A percentile compares a stretch with the other conserved stretches of the same genome.
Evolutionary conservation across 495 filamentous ascomycete species (phyloP).

Genomic region (Penicillium simplicissimum): DNA sequence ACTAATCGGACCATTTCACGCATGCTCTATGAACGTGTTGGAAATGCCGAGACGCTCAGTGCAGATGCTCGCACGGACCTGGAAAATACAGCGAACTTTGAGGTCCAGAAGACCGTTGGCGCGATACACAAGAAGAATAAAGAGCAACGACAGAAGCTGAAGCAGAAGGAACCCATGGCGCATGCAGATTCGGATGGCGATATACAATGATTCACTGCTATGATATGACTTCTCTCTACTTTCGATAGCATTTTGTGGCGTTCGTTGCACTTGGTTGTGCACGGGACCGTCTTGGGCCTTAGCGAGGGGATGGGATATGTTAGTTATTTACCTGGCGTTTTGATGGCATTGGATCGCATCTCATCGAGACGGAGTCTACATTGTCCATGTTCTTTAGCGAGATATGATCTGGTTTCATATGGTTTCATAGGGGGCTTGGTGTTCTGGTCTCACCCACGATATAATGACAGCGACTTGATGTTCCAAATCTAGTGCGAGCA

Average conservation of each 20-base stretch:
- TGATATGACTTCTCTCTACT: constrained; percentile 14
- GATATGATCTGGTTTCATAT: background rate
- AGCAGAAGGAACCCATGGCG: constrained; percentile 30
- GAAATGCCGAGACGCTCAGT: constrained; percentile 57
- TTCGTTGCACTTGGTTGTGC: constrained; percentile 13
- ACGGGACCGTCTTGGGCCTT: background rate
- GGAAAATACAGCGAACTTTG: constrained; percentile 68
- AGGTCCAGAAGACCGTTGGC: constrained; percentile 69
- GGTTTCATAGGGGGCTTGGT: background rate
- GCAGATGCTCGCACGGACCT: constrained; percentile 59
- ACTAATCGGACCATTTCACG: constrained; percentile 85
- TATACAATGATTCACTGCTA: constrained; percentile 23
- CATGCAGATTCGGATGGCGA: constrained; percentile 26
- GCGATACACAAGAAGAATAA: constrained; percentile 25
- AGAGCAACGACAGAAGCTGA: constrained; percentile 11
- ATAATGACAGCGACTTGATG: constrained; percentile 5
- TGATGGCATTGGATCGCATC: background rate
- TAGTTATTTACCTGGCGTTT: constrained; percentile 1
- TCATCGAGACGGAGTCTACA: constrained; percentile 3
- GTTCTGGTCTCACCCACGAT: background rate
- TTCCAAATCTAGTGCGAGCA: background rate
- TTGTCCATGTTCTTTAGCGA: constrained; percentile 5
- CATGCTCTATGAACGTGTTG: constrained; percentile 80
- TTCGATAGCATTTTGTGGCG: constrained; percentile 26
- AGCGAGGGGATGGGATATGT: background rate